Evolutionary conservation across 2,329 filamentous ascomycete genomes (phyloP).

Genomic region (Magnaporthiopsis incrustans): DNA sequence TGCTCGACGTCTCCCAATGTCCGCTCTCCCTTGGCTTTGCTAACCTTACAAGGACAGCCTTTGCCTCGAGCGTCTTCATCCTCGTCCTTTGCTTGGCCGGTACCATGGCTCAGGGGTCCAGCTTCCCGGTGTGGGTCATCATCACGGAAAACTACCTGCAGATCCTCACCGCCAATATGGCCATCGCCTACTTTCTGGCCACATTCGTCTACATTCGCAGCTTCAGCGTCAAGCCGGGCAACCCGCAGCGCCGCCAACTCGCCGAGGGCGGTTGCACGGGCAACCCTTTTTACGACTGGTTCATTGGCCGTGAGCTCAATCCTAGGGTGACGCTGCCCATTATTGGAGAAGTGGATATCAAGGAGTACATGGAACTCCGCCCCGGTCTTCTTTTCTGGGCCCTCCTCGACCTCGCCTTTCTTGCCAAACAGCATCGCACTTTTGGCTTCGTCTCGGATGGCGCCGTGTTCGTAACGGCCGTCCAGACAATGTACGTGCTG

Average conservation of each 20-base stretch:
- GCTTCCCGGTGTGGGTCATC: conserved; percentile 86
- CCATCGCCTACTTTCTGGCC: conserved; percentile 53
- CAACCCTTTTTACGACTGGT: conserved; percentile 91
- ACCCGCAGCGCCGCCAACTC: conserved; percentile 60
- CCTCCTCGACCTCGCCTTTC: conserved; percentile 72
- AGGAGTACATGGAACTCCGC: conserved; percentile 82
- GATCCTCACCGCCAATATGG: conserved; percentile 72
- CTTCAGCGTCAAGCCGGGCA: conserved; percentile 42
- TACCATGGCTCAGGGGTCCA: conserved; percentile 66
- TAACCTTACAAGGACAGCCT: conserved; percentile 40
- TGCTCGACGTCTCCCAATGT: neutral
- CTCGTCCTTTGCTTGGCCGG: conserved; percentile 65
- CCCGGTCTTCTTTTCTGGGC: conserved; percentile 88
- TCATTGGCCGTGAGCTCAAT: conserved; percentile 92
- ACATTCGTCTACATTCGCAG: conserved; percentile 70
- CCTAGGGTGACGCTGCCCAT: conserved; percentile 72
- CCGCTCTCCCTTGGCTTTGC: neutral
- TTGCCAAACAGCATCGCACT: conserved; percentile 79
- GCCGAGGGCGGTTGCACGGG: conserved; percentile 75
- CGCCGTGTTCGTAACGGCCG: conserved; percentile 68
- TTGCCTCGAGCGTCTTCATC: conserved; percentile 66
- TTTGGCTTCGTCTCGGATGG: conserved; percentile 78
- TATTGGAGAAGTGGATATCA: conserved; percentile 82
- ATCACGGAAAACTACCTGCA: conserved; percentile 87
- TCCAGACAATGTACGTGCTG: conserved; percentile 76